These are phyloP conservation scores for Globisporangium cylindrosporum DNA, from an alignment of 352 stramenopile genomes.

Conservation along the genomic window DNA sequence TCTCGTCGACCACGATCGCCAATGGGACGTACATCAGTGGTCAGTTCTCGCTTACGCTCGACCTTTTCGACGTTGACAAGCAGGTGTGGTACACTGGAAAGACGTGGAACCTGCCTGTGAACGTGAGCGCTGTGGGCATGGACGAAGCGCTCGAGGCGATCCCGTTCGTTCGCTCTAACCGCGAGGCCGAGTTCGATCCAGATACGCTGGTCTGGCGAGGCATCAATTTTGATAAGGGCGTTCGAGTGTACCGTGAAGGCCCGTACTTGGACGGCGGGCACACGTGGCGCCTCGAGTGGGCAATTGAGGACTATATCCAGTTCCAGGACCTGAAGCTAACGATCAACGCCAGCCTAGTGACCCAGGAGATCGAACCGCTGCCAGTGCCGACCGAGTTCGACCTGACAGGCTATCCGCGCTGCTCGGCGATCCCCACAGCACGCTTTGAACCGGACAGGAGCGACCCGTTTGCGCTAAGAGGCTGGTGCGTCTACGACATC, in stretches of 20 bases:
- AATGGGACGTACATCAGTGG: slow-evolving; percentile 79
- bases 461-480: slow-evolving; percentile 49
- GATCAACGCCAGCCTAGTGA: slow-evolving; percentile 53
- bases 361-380: slow-evolving; percentile 59
- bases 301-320: slow-evolving; percentile 64
- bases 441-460: slow-evolving; percentile 43
- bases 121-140: slow-evolving; percentile 65
- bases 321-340: slow-evolving; percentile 70
- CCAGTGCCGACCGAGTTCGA: slow-evolving; percentile 53
- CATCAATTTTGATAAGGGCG: slow-evolving; percentile 67
- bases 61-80: slow-evolving; percentile 44
- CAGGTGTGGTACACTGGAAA: slow-evolving; percentile 34
- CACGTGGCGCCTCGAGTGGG: slow-evolving; percentile 71
- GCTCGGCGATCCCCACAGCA: slow-evolving; percentile 43
- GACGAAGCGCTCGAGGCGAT: slow-evolving; percentile 73
- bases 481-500: slow-evolving; percentile 65
- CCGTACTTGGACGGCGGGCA: slow-evolving; percentile 70
- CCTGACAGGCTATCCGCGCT: slow-evolving; percentile 38
- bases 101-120: slow-evolving; percentile 71
- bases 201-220: slow-evolving; percentile 51
- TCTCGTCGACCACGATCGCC: slow-evolving; percentile 40
- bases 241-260: slow-evolving; percentile 63
- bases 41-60: slow-evolving; percentile 49
- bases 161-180: slow-evolving; percentile 62
- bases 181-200: slow-evolving; percentile 55